Conservation (phyloP, 2,329 filamentous ascomycete species). For the Curvularia hawaiiensis region DNA sequence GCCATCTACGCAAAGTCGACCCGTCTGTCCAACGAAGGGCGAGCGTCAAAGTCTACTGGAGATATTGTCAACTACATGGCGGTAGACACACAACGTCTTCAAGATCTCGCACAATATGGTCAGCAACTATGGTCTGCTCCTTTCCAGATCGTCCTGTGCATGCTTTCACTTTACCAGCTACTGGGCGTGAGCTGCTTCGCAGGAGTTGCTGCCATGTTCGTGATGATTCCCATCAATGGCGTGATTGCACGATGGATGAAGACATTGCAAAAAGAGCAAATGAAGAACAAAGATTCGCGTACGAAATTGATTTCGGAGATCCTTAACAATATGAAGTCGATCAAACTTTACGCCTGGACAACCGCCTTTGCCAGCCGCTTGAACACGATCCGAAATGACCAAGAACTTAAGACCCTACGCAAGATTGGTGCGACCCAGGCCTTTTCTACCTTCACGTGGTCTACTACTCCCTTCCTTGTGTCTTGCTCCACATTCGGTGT, state of each 20-base stretch:
- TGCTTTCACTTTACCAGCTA: constrained; percentile 94
- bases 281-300: constrained; percentile 98
- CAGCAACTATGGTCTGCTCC: constrained; percentile 97
- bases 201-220: constrained; percentile 90
- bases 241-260: constrained; percentile 93
- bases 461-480: constrained; percentile 93
- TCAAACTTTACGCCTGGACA: constrained; percentile 98
- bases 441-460: constrained; percentile 97
- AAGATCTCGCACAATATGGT: constrained; percentile 93
- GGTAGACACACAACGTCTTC: constrained; percentile 92
- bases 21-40: constrained; percentile 89
- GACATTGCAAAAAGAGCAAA: constrained; percentile 90
- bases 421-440: constrained; percentile 96
- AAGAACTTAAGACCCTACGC: constrained; percentile 91
- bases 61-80: constrained; percentile 99
- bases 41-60: constrained; percentile 85
- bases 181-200: constrained; percentile 95
- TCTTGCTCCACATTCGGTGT: constrained; percentile 96
- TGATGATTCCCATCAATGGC: constrained; percentile 97
- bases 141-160: constrained; percentile 94
- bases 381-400: constrained; percentile 93
- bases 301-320: constrained; percentile 96
- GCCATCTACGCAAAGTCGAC: constrained; percentile 93
- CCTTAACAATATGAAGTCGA: constrained; percentile 98
- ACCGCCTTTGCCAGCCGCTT: constrained; percentile 97